phyloP scores from a whole-genome alignment of 2,329 filamentous ascomycete species.

The Malbranchea cinnamomea region DNA sequence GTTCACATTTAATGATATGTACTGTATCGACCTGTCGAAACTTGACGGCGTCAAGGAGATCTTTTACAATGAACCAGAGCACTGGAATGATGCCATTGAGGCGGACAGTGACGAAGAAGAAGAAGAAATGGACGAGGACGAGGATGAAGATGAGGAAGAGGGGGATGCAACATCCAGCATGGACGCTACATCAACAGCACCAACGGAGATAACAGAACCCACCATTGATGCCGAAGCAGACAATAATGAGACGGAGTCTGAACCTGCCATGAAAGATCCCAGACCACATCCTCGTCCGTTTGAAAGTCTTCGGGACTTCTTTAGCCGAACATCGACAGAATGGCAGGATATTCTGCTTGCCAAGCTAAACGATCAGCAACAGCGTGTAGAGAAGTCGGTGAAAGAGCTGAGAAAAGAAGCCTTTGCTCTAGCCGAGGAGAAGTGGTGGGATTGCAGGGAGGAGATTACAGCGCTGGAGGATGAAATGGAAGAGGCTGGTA shows the following conservation, averaged over 20 bases:
- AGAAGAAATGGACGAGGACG: conserved; percentile 27
- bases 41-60: conserved; percentile 87
- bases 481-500: conserved; percentile 88
- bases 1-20: conserved; percentile 90
- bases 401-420: conserved; percentile 90
- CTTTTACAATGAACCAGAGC: conserved; percentile 69
- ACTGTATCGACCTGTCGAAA: conserved; percentile 85
- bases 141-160: conserved; percentile 28
- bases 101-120: conserved; percentile 45
- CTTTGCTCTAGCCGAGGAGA: conserved; percentile 83
- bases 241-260: conserved; percentile 24
- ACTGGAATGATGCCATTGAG: conserved; percentile 57
- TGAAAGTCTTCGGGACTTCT: conserved; percentile 83
- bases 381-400: conserved; percentile 43
- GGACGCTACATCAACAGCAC: conserved; percentile 21
- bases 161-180: conserved; percentile 31
- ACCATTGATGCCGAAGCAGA: conserved; percentile 17
- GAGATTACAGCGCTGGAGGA: conserved; percentile 85
- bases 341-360: conserved; percentile 85
- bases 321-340: conserved; percentile 66
- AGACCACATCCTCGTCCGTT: conserved; percentile 70
- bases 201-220: conserved; percentile 23
- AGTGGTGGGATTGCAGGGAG: conserved; percentile 97
- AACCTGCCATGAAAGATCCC: conserved; percentile 49
- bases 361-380: conserved; percentile 52